Evolutionary conservation across 208 protist genomes (phyloP).

Genomic region (Acanthamoeba rhysodes): DNA sequence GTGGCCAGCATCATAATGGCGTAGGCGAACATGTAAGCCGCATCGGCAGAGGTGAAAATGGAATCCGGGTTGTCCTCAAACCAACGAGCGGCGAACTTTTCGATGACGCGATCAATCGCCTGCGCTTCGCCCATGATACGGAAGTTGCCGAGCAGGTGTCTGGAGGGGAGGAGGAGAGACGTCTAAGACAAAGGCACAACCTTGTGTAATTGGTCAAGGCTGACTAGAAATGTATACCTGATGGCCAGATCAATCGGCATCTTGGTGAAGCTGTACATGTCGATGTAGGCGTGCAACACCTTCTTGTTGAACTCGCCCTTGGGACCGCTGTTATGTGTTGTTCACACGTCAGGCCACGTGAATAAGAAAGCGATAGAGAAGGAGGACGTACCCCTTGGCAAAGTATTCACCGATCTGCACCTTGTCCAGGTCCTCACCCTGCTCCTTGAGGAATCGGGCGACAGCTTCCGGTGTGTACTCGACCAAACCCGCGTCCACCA

Average conservation of each 20-base stretch:
- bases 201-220: too few relatives aligned
- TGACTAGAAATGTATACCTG: conserved; percentile 71
- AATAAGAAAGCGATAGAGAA: neutral
- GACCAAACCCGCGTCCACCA: conserved; percentile 82
- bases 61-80: conserved; percentile 87
- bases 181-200: neutral
- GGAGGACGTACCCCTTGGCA: conserved; percentile 80
- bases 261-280: conserved; percentile 84
- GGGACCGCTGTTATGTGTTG: conserved; percentile 85
- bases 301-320: conserved; percentile 89
- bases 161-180: conserved; percentile 80
- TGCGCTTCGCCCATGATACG: conserved; percentile 94
- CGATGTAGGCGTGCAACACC: conserved; percentile 90
- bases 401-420: conserved; percentile 91
- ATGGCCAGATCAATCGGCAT: conserved; percentile 91
- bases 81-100: conserved; percentile 95
- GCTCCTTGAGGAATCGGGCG: conserved; percentile 81
- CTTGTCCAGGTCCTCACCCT: conserved; percentile 83
- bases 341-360: conserved; percentile 19
- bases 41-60: conserved; percentile 90
- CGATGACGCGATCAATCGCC: conserved; percentile 96
- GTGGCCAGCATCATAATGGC: conserved; percentile 99
- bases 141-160: conserved; percentile 92
- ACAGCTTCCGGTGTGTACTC: conserved; percentile 83
- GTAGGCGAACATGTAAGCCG: conserved; percentile 97